Evolutionary conservation across 106 monocot genomes (phyloP).

Genomic region (Gastrodia elata): DNA sequence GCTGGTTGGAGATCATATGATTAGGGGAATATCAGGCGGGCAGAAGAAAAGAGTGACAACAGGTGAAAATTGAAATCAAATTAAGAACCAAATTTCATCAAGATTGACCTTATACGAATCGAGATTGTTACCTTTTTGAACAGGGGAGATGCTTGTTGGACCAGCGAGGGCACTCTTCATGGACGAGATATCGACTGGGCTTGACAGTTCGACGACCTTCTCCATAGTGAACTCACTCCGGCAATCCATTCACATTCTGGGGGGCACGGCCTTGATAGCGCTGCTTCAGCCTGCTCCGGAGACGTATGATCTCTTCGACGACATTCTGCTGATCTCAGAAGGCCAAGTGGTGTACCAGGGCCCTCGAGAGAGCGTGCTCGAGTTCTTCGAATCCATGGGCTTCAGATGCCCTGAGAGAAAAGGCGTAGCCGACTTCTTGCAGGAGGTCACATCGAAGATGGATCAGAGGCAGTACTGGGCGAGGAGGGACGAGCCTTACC

Average conservation of each 20-base stretch:
- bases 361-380: constrained; percentile 51
- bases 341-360: constrained; percentile 63
- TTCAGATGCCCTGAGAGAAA: constrained; percentile 72
- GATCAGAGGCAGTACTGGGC: constrained; percentile 67
- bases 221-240: constrained; percentile 49
- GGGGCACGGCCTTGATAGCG: constrained; percentile 45
- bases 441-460: constrained; percentile 65
- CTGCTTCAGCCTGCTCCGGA: constrained; percentile 75
- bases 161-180: constrained; percentile 62
- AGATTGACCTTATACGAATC: neutral
- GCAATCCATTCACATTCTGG: constrained; percentile 59
- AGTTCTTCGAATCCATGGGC: constrained; percentile 53
- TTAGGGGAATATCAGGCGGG: constrained; percentile 58
- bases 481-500: constrained; percentile 28
- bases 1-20: constrained; percentile 62
- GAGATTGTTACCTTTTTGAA: neutral
- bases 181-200: constrained; percentile 70
- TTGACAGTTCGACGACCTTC: constrained; percentile 62
- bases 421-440: constrained; percentile 64
- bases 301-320: constrained; percentile 60
- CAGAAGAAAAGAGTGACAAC: constrained; percentile 69
- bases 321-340: constrained; percentile 63
- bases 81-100: neutral
- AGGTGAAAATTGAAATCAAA: constrained; percentile 21
- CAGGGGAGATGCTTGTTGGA: constrained; percentile 76